Percentiles rank a stretch among this genome's conserved stretches.
phyloP scores from a whole-genome alignment of 1,139 yeast species.

The Lodderomyces beijingensis region DNA sequence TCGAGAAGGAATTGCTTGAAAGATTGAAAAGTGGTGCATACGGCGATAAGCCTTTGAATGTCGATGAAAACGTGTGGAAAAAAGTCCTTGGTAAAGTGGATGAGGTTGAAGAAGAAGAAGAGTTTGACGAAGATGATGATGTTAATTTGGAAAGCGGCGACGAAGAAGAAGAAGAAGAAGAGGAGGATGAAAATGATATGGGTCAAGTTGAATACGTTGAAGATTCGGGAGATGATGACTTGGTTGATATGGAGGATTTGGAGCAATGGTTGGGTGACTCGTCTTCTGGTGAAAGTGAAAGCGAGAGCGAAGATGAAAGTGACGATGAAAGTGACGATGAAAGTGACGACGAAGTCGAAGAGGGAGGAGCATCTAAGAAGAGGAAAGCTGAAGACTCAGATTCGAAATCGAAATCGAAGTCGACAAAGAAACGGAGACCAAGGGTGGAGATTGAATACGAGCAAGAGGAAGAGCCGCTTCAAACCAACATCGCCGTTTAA shows the following conservation, averaged over 20 bases:
- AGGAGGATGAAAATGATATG: conserved; percentile 54
- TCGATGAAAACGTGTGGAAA: conserved; percentile 94
- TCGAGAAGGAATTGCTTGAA: conserved; percentile 89
- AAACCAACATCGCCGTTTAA: conserved; percentile 26
- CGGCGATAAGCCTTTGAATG: conserved; percentile 95
- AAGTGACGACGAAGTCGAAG: conserved; percentile 24
- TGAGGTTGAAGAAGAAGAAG: conserved; percentile 52
- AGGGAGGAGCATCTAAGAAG: conserved; percentile 26
- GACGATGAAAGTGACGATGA: conserved; percentile 29
- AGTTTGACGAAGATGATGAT: conserved; percentile 60
- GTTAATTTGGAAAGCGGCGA: conserved; percentile 47
- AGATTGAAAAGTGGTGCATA: conserved; percentile 96
- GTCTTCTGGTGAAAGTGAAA: conserved; percentile 38
- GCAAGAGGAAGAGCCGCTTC: conserved; percentile 48
- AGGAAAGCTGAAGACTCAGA: conserved; percentile 30
- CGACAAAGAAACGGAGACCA: conserved; percentile 56
- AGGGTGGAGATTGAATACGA: conserved; percentile 83
- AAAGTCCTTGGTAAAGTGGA: conserved; percentile 79
- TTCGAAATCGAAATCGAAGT: conserved; percentile 14
- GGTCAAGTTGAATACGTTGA: conserved; percentile 84
- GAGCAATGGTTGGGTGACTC: conserved; percentile 85
- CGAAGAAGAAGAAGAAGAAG: conserved; percentile 48
- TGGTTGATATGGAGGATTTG: conserved; percentile 87
- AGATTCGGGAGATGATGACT: conserved; percentile 82
- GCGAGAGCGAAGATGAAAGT: conserved; percentile 30